Evolutionary conservation across 2,329 filamentous ascomycete species (phyloP).

Genomic region (Trichoderma sp.): DNA sequence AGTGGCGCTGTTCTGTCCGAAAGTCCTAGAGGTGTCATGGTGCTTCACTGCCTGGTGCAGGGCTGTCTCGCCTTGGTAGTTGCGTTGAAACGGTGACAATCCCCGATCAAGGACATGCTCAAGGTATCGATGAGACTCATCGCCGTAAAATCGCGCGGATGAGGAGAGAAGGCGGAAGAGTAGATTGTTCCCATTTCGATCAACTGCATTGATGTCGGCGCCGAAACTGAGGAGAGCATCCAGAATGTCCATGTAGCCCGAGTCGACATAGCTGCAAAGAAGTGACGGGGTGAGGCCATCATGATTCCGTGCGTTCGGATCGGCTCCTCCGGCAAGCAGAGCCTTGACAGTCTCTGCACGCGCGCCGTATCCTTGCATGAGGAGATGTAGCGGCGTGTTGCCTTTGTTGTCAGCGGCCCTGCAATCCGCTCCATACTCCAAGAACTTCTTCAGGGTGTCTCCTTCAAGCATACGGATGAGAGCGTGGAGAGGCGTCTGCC

Average conservation of each 20-base stretch:
- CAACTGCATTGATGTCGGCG: slow-evolving; percentile 32
- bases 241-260: not conserved
- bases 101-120: slow-evolving; percentile 29
- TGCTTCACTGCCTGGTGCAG: slow-evolving; percentile 30
- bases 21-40: not conserved
- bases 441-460: slow-evolving; percentile 5
- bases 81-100: slow-evolving; percentile 25
- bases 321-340: slow-evolving; percentile 32
- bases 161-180: slow-evolving; percentile 27
- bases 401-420: slow-evolving; percentile 31
- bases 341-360: not conserved
- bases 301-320: slow-evolving; percentile 32
- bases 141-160: not conserved
- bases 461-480: not conserved
- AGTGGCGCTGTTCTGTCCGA: not conserved
- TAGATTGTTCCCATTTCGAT: slow-evolving; percentile 30
- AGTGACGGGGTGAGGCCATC: slow-evolving; percentile 31
- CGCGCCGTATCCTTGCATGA: not conserved
- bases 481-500: slow-evolving; percentile 34
- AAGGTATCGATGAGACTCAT: slow-evolving; percentile 21
- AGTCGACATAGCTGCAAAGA: not conserved
- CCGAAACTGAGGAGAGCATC: slow-evolving; percentile 32
- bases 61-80: slow-evolving; percentile 30
- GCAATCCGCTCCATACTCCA: slow-evolving; percentile 32
- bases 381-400: slow-evolving; percentile 32